Base-by-base conservation (phyloP, 83 land plant species). In the Thuja plicata region DNA sequence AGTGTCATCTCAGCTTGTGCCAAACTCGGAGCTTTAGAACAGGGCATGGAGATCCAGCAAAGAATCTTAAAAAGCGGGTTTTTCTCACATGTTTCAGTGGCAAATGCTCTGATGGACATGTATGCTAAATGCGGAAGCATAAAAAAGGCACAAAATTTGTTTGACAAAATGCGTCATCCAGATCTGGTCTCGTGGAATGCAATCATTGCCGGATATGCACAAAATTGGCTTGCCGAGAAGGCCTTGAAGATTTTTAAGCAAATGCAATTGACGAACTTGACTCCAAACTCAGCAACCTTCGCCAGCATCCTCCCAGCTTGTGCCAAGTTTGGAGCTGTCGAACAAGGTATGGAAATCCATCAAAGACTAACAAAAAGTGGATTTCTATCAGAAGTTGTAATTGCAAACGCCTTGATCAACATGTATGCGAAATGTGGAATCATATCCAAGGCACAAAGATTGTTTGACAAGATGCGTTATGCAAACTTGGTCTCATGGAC, bases 101-200 rank as follows among this genome's bases (percentile, higher is more conserved):
- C 82, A n/a, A 93, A 92, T 86, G 88, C 92, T 1, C 89, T 96
- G 1, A 89, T 94, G 78, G 95, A 93, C 87, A 89, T 94, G 86
- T 93, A 94, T 88, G 89, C 96, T 16, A 96, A 96, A 82, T 93
- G 96, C 55, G 97, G 95, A 37, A 87, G 90, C 46, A 84, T 92
- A 0, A 57, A 9, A 8, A 90, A 88, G 82, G 94, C 97, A 52
- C 84, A 70, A 38, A 43, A 37, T 0, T 85, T 96, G 57, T 96
- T 96, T 91, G 78, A 91, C 46, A 37, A 60, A 24, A 88, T 94
- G 77, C 32, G 48, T 38, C 38, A 77, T 8, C 88, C 71, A 50
- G 94, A 92, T 88, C 43, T 90, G 7, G 91, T 95, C 66, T 89
- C 95, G 40, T 96, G 97, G 97, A 94, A 91, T 79, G 89, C 95